These are phyloP conservation scores for Auxenochlorella pyrenoidosa DNA, from an alignment of 139 green algal species.

Conservation along the genomic window DNA sequence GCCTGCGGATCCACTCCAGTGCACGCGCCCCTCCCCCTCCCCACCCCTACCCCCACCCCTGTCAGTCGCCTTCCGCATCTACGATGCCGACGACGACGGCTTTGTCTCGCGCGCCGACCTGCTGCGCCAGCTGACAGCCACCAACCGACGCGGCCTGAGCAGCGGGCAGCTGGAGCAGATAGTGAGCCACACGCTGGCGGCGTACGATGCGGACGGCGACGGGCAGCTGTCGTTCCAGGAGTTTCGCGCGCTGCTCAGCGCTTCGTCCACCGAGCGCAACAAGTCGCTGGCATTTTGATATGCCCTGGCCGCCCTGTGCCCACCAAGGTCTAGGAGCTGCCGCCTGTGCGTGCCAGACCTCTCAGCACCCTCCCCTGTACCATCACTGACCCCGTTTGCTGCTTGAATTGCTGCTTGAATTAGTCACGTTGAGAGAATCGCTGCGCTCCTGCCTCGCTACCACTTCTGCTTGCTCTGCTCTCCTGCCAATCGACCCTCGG, in stretches of 20 bases:
- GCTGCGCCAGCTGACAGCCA: slow-evolving; percentile 37
- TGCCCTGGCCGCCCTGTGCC: not conserved
- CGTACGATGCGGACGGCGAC: slow-evolving; percentile 48
- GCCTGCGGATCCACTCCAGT: no score
- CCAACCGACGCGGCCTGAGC: slow-evolving; percentile 40
- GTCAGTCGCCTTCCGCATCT: slow-evolving; percentile 55
- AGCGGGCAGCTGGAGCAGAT: slow-evolving; percentile 49
- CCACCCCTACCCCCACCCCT: no score
- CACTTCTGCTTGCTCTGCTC: not conserved
- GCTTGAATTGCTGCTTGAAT: no score
- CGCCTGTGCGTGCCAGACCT: no score
- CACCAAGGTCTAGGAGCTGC: no score
- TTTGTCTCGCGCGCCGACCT: slow-evolving; percentile 50
- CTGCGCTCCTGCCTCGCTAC: not conserved
- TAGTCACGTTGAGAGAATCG: not conserved
- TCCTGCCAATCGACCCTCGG: not conserved
- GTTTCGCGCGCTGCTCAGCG: slow-evolving; percentile 42
- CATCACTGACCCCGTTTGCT: no score
- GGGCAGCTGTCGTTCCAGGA: slow-evolving; percentile 37
- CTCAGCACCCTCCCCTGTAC: no score
- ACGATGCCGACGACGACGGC: slow-evolving; percentile 51
- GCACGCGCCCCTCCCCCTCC: no score
- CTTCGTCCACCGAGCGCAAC: slow-evolving; percentile 11
- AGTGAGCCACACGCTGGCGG: slow-evolving; percentile 32
- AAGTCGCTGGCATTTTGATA: slow-evolving; percentile 29